Evolutionary conservation across 1,284 basidiomycete species (phyloP), one percentile per base, ranked within the genome.

Genomic region (Tremellales sp.): DNA sequence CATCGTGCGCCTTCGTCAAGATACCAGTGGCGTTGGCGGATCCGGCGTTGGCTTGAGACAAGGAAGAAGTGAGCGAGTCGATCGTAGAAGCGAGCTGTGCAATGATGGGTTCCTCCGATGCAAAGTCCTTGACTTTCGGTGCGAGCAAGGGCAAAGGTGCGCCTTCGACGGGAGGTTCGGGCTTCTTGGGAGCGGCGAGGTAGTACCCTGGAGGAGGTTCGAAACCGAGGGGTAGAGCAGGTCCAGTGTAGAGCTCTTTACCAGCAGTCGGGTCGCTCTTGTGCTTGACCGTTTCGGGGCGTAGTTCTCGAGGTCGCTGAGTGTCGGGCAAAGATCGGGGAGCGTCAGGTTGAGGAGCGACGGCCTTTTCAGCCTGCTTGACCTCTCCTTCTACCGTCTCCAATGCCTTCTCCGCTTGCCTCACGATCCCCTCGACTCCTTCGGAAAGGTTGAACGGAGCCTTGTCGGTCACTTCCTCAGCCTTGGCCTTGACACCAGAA

Each of bases 11-110:
- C 27, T 71, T 75, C 45, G 61, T 67, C 56, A 81, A 69, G 47
- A 76, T 73, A 27, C 63, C 59, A 27, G 89, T 82, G 45, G 82
- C 82, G 42, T 82, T 85, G 61, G 85, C 61, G 48, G 54, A 83
- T 48, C 79, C 72, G 2, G 83, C 83, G 1, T 78, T 71, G n/a
- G 89, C 85, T 2, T 62, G 54, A 3, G 70, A 65, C 35, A 97
- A 78, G 76, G 87, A 93, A 11, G 84, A 81, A 17, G 92, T 85
- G 45, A 98, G 85, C 67, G 86, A 83, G 76, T 97, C 94, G 62
- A 98, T 97, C 39, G 91, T 94, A 12, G 83, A 81, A 3, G 93
- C 94, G 15, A 98, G 84, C 70, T 97, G 90, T 1, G 84, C 80
- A 54, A 98, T 86, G 64, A 97, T 84, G 15, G 94, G 93, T 67